phyloP scores from a whole-genome alignment of 345 rosid genomes.

The Citrus mangshanensis region DNA sequence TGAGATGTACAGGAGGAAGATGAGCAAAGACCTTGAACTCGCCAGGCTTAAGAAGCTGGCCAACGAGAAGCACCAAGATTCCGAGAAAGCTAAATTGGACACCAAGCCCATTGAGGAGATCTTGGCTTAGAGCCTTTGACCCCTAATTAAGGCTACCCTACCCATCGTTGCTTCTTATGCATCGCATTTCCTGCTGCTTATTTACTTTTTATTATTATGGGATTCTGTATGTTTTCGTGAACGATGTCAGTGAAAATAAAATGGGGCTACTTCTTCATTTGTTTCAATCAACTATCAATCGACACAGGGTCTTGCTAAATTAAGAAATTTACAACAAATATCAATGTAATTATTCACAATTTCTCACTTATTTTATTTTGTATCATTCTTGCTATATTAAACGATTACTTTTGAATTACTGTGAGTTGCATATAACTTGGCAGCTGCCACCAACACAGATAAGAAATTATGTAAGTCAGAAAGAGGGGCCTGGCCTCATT shows the following conservation, averaged over 20 bases:
- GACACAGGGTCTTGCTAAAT: too few relatives aligned
- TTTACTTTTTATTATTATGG: neutral
- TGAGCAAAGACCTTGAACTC: conserved; percentile 75
- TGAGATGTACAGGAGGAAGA: conserved; percentile 84
- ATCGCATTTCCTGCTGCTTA: neutral
- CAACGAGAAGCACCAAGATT: conserved; percentile 39
- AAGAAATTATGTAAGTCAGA: too few relatives aligned
- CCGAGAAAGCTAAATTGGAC: conserved; percentile 30
- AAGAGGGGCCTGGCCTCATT: too few relatives aligned
- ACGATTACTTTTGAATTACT: too few relatives aligned
- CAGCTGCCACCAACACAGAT: too few relatives aligned
- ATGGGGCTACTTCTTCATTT: neutral
- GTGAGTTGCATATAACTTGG: too few relatives aligned
- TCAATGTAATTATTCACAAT: too few relatives aligned
- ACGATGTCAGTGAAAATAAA: neutral
- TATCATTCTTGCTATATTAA: too few relatives aligned
- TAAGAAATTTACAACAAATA: too few relatives aligned
- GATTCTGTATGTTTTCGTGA: neutral
- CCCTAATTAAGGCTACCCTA: neutral
- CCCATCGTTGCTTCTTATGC: neutral
- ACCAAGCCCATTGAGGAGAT: conserved; percentile 54
- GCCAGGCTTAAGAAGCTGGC: conserved; percentile 76
- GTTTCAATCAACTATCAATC: too few relatives aligned
- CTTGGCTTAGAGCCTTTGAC: conserved; percentile 36
- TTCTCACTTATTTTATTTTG: too few relatives aligned